Base-by-base conservation (phyloP, 768 basidiomycete genomes). In the Termitomyces sp. region DNA sequence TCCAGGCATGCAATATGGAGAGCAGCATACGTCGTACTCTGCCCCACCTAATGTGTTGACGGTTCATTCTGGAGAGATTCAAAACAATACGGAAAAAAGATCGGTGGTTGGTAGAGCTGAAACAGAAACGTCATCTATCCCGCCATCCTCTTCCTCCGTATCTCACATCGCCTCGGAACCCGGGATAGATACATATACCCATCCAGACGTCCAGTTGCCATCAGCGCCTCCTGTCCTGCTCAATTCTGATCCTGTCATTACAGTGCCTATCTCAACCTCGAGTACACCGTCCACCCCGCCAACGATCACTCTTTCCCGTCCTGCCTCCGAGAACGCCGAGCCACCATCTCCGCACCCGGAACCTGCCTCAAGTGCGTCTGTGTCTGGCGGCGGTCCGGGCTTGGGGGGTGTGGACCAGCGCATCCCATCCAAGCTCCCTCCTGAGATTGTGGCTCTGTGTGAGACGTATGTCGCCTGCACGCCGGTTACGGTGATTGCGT, bases 401-500 rank as follows among this genome's bases (percentile, higher is more conserved):
- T 12, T 11, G 29, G 29, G 29, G 40, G 40, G 40, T 7, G 34
- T 10, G n/a, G 54, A 56, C 42, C 42, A 11, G 11, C 55, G 42
- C 6, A 56, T 75, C 8, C 75, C 74, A 12, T 66, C 65, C 29
- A 63, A 68, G 40, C 70, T 79, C 55, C 83, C 83, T 1, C 67
- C 70, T 5, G 84, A 84, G 62, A 65, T 83, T 5, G 69, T 75
- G 53, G 74, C 73, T 0, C 64, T 85, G 3, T 57, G 78, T n/a
- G 73, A 81, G 40, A 74, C 78, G 5, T 79, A 77, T 38, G 56
- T 74, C 4, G 68, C 69, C 8, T 68, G 66, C 38, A 70, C 71
- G 5, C 83, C 83, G 9, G 56, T 84, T 10, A 71, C 78, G 4
- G 47, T 80, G 31, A 75, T 84, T 63, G 68, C 74, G 8, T 75